Base-by-base conservation (phyloP, 805 yeast species). In the Metschnikowia sp. region DNA sequence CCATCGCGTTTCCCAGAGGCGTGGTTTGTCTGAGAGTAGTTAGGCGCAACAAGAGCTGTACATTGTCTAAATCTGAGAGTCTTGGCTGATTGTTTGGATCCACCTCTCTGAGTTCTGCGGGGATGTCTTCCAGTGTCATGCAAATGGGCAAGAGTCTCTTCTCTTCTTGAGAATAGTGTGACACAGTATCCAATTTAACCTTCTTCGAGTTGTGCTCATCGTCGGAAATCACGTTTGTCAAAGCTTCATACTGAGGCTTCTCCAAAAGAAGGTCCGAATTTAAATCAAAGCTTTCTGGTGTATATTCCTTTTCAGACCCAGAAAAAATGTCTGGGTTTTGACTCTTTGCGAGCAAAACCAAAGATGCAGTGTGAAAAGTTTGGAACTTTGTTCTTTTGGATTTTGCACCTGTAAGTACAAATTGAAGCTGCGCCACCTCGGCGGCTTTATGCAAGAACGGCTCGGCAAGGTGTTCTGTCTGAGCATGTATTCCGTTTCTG, bases 351-450 rank as follows among this genome's bases (percentile, higher is more conserved):
- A 92, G 66, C 26, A 89, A 79, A 12, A 91, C 77, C 50, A 92
- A 76, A 35, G 88, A 81, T 0, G 96, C 78, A 26, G 84, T 78
- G n/a, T 83, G 80, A 32, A 72, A 75, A 40, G 76, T 75, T 67
- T 92, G 98, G 63, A 72, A 88, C 63, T 87, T 87, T 4, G 98
- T 92, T 60, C 94, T 76, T 61, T 83, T 85, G 9, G 96, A 97
- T 56, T 83, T 83, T 47, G 94, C 87, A 55, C 98, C 98, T 1
- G 97, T 86, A 39, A 92, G 68, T 0, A 84, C 78, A 53, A 84
- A 78, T 42, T 78, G 69, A 40, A 89, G 74, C 1, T 80, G 77
- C 0, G 90, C 81, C 10, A 84, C 60, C 11, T 77, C 75, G 38
- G 80, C 77, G 2, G 83, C 88, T 51, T 76, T 76, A 1, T 69